A percentile compares a stretch with the other conserved stretches of the same genome.
Conservation (phyloP, 129 eudicot species). For the Centella asiatica region DNA sequence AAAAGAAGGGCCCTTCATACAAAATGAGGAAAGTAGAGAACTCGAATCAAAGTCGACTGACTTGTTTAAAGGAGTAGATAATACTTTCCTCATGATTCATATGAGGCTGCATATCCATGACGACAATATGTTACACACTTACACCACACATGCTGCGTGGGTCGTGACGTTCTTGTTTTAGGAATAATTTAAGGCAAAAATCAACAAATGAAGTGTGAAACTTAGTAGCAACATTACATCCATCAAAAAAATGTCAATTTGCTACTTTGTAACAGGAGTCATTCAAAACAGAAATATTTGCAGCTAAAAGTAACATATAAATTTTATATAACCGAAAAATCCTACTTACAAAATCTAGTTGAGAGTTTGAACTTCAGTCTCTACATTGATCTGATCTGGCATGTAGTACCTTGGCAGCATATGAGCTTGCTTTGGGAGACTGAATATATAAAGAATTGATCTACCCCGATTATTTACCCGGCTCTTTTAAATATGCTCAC, state of each 20-base stretch:
- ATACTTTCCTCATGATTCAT: too few relatives aligned
- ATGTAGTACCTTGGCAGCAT: constrained; percentile 2
- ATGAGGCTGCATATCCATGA: too few relatives aligned
- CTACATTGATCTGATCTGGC: constrained; percentile 10
- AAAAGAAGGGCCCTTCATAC: not conserved
- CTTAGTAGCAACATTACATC: constrained; percentile 16
- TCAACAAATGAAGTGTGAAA: not conserved
- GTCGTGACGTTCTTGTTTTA: not conserved
- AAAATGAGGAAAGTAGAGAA: not conserved
- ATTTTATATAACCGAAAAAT: constrained; percentile 9
- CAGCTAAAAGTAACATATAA: constrained; percentile 18
- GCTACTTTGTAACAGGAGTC: constrained; percentile 30
- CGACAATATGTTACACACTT: too few relatives aligned
- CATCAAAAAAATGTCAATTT: constrained; percentile 3
- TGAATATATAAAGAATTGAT: constrained; percentile 14
- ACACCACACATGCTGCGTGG: too few relatives aligned
- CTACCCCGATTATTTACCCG: constrained; percentile 14
- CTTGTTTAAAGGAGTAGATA: too few relatives aligned
- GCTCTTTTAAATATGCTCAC: constrained; percentile 16
- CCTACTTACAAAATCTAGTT: constrained; percentile 31
- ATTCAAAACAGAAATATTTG: constrained; percentile 25
- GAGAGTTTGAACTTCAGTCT: constrained; percentile 3
- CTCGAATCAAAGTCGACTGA: too few relatives aligned
- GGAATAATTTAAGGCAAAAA: not conserved
- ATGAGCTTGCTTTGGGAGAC: constrained; percentile 11